Evolutionary conservation across 768 basidiomycete genomes (phyloP), one percentile per base, ranked within the genome.

Genomic region (Leucosporidium yakuticum): DNA sequence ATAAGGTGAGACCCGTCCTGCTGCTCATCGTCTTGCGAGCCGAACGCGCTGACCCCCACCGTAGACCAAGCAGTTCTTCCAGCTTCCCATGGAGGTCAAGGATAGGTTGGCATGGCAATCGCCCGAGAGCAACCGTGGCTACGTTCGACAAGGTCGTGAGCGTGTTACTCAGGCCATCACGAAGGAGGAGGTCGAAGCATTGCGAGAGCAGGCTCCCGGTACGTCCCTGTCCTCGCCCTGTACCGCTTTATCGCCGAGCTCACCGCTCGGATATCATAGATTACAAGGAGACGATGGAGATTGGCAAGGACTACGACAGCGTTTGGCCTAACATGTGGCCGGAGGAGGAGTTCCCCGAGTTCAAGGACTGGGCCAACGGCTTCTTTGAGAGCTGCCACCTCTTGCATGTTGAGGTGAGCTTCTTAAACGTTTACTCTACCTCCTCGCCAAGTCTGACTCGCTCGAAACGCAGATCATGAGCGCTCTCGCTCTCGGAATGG

Each of bases 401-500:
- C 12, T 7, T 60, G 29, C 61, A 55, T 6, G 17, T 61, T 12
- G 39, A 66, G 32, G 34, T 48, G 25, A 19, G 58, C 19, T 34
- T 50, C 25, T 34, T 6, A 32, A 20, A 47, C 58, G 21, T 14
- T 62, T 63, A 69, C 53, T 76, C 39, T 62, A 48, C 25, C 69
- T 88, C 84, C 86, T 83, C 48, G 90, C 89, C 79, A 88, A 91
- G 51, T 3, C 51, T 53, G 51, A 53, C 69, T 81, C 86, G 64
- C 82, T 91, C 58, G 90, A 91, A 75, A 81, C 83, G 4, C 76
- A 83, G 60, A 85, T 92, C 51, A 91, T 94, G 89, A 83, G 87
- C n/a, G 86, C 90, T 4, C 85, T 94, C 74, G 91, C 91, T 1
- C 78, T 91, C 20, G 91, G 90, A 4, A 81, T 93, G 48, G 83